Base-by-base conservation (phyloP, 495 filamentous ascomycete species). In the Symbiotaphrina buchneri region DNA sequence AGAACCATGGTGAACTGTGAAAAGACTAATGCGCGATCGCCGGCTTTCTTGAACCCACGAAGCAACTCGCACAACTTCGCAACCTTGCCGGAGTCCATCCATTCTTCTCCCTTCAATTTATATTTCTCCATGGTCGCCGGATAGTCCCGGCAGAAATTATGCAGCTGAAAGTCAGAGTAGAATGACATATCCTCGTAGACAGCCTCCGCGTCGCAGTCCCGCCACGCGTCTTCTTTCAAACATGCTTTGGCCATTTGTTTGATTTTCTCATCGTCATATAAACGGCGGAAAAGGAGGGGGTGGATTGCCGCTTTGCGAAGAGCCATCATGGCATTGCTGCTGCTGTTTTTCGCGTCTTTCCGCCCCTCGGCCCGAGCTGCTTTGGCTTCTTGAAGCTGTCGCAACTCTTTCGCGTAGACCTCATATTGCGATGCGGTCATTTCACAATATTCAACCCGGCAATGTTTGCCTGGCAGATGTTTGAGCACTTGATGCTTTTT, bases 401-500 rank as follows among this genome's bases (percentile, higher is more conserved):
- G 51, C 36, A 65, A 51, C 41, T 74, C 51, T 30, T 61, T 59
- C 6, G 69, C 51, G 47, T 95, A 93, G 2, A 91, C 72, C 2
- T 61, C 49, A 28, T 56, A 54, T 40, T 93, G 84, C 0, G 56
- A 52, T 1, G 54, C 43, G 31, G 75, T 76, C 57, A 94, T 65
- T 17, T 73, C 59, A 43, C 83, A 92, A 41, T 73, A 73, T 37
- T 81, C 71, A 2, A 95, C 67, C 6, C 66, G 63, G 19, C 65
- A 63, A 10, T 60, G 73, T 54, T 97, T 97, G n/a, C 59, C 55
- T 0, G 87, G 83, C 14, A 97, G 55, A 38, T 87, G 70, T 41
- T 72, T 69, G 7, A 94, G 60, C n/a, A 95, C 90, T 40, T 94
- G 83, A 27, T 79, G 71, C 53, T 97, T 97, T 54, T 87, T 84